Evolutionary conservation across 106 monocot genomes (phyloP).

Genomic region (Allium fistulosum): DNA sequence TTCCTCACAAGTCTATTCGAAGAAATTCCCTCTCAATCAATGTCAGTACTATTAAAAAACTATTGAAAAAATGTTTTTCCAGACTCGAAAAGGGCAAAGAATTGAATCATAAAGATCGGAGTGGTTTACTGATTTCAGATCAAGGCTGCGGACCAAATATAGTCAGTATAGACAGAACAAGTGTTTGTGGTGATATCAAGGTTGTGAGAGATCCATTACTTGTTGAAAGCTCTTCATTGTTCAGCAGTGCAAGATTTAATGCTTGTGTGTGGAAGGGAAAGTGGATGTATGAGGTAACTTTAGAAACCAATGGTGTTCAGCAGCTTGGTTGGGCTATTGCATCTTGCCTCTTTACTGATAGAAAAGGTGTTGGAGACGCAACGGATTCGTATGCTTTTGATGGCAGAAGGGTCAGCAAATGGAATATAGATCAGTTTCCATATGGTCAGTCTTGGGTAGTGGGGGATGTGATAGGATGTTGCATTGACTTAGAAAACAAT

Average conservation of each 20-base stretch:
- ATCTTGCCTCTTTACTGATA: constrained; percentile 77
- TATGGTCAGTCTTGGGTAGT: constrained; percentile 91
- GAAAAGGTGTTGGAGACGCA: constrained; percentile 87
- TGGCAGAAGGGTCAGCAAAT: constrained; percentile 85
- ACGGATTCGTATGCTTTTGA: constrained; percentile 97
- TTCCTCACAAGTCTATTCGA: constrained; percentile 62
- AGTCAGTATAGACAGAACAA: constrained; percentile 48
- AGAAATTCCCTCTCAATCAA: constrained; percentile 23
- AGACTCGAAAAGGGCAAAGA: constrained; percentile 9
- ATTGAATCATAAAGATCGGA: constrained; percentile 8
- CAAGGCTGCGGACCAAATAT: constrained; percentile 12
- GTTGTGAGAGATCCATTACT: constrained; percentile 41
- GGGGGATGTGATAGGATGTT: constrained; percentile 98
- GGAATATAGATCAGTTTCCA: constrained; percentile 61
- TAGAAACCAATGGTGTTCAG: constrained; percentile 91
- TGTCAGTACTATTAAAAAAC: constrained; percentile 32
- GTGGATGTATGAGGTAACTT: constrained; percentile 96
- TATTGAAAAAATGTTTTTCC: constrained; percentile 27
- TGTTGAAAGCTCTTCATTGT: constrained; percentile 67
- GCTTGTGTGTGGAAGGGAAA: constrained; percentile 72
- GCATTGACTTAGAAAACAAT: constrained; percentile 70
- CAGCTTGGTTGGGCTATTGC: constrained; percentile 92
- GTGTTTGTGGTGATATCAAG: constrained; percentile 75
- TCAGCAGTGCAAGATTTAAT: constrained; percentile 84
- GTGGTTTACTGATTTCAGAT: constrained; percentile 26